A percentile compares a stretch with the other conserved stretches of the same genome.
phyloP scores from a whole-genome alignment of 2,329 filamentous ascomycete genomes.

The Elsinoe australis region DNA sequence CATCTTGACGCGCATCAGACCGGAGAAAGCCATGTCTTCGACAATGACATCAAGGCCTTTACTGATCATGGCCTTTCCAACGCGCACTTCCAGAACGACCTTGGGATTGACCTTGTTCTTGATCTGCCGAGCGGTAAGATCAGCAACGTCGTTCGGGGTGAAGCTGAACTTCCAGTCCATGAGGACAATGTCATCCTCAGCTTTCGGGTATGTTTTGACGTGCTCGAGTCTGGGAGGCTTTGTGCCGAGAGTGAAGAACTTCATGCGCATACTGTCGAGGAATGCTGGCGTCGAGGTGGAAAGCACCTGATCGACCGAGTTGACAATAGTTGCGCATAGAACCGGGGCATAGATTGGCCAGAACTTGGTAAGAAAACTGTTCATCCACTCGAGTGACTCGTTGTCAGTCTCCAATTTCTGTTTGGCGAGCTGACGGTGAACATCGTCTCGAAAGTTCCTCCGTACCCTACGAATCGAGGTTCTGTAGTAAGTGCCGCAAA shows the following conservation, averaged over 20 bases:
- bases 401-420: constrained; percentile 80
- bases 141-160: constrained; percentile 85
- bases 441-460: constrained; percentile 91
- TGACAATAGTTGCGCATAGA: constrained; percentile 83
- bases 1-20: constrained; percentile 92
- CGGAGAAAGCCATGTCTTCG: constrained; percentile 93
- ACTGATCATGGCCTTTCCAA: constrained; percentile 94
- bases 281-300: constrained; percentile 88
- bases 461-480: constrained; percentile 90
- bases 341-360: constrained; percentile 98
- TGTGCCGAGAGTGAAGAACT: constrained; percentile 85
- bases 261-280: constrained; percentile 86
- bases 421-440: constrained; percentile 81
- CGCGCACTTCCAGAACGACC: constrained; percentile 84
- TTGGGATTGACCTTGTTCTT: constrained; percentile 97
- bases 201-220: constrained; percentile 95
- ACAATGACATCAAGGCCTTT: constrained; percentile 97
- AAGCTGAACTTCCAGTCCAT: constrained; percentile 99
- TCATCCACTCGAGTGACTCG: constrained; percentile 97
- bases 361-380: constrained; percentile 96
- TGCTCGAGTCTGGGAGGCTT: constrained; percentile 96
- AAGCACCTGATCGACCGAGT: constrained; percentile 89
- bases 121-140: constrained; percentile 82
- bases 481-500: constrained; percentile 90
- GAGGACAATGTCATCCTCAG: constrained; percentile 86